Evolutionary conservation across 441 rosid genomes (phyloP), one percentile per base, ranked within the genome.

Genomic region (Rhodomyrtus psidioides): DNA sequence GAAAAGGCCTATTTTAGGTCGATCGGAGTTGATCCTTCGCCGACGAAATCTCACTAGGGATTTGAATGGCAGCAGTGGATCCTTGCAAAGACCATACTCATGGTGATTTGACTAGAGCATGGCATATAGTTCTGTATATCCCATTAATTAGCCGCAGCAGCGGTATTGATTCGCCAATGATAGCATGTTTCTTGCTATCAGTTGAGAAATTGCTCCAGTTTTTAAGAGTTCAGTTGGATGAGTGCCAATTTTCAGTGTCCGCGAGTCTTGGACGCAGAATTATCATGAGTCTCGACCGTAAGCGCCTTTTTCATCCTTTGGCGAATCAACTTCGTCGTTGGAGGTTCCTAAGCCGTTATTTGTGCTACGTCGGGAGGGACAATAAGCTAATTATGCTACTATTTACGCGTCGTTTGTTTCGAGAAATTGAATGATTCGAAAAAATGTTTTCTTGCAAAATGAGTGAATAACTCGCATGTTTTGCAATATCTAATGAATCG

Each of bases 1-100:
- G 99, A 98, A 83, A 93, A 84, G 15, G 92, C 90, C 12, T 92
- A 96, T 89, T 91, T 86, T 75, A 88, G 87, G 83, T 57, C 93
- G 24, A 84, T 91, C 46, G 92, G 89, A 85, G 84, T 85, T 46
- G 87, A 86, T 84, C 88, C 92, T 55, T 65, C 93, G 84, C 91
- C 89, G 85, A 86, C 90, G 76, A 92, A 92, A 57, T 88, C 91
- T 84, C 87, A 83, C 74, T 92, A 91, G 82, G 53, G 85, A 81
- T 65, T 53, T 49, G 30, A 56, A 23, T 30, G 46, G 28, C 49
- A 84, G 85, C 83, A 85, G 84, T 82, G 83, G 83, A 85, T 83
- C 83, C 84, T 81, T 81, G 87, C 83, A 89, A 89, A 87, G 85
- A 83, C 84, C 85, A 55, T 55, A 51, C 42, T 70, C 24, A 84